Conservation (phyloP, 1,139 yeast species). For the Magnusiomyces tetraspermus region DNA sequence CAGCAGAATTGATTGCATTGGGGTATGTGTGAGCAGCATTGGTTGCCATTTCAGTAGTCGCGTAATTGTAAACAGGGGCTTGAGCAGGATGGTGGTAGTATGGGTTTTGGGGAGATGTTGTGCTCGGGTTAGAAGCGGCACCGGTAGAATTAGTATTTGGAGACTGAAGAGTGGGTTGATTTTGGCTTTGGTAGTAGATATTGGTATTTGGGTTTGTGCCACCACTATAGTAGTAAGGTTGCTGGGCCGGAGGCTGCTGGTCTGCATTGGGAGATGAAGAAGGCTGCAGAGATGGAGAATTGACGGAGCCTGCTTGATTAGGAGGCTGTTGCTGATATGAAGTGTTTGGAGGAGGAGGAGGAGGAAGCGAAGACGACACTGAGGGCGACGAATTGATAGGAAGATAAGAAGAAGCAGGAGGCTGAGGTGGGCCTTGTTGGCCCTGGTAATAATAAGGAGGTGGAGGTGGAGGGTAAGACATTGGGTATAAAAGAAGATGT, state of each 20-base stretch:
- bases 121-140: not conserved
- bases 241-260: not conserved
- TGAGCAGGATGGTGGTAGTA: not conserved
- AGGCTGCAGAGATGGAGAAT: not conserved
- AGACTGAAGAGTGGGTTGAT: not conserved
- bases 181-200: not conserved
- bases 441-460: not conserved
- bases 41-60: no score
- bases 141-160: not conserved
- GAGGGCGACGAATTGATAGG: not conserved
- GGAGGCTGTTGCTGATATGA: not conserved
- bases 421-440: not conserved
- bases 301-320: not conserved
- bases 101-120: not conserved
- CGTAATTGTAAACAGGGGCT: not conserved
- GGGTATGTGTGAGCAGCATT: no score
- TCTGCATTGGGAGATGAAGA: not conserved
- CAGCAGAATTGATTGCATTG: not conserved
- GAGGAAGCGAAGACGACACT: not conserved
- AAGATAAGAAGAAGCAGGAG: not conserved
- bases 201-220: not conserved
- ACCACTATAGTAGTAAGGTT: not conserved
- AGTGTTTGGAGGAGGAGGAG: no score
- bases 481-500: no score
- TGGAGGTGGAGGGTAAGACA: not conserved